Evolutionary conservation across 176 grass and related monocot genomes (phyloP), one percentile per base, ranked within the genome.

Genomic region (Hordeum marinum): DNA sequence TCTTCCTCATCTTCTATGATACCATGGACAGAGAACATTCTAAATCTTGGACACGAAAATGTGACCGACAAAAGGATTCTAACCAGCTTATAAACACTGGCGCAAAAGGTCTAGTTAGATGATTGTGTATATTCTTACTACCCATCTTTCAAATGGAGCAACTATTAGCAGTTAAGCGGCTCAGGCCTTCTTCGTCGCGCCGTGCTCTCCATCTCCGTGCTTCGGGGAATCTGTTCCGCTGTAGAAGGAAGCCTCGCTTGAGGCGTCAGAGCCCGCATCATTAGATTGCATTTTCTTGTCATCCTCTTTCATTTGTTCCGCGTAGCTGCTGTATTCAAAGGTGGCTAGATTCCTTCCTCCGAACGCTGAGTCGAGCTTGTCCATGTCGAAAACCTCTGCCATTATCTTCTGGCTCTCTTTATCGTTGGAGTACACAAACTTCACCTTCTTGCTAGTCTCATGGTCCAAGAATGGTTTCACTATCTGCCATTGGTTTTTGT

Each of bases 401-500:
- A 90, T 95, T 78, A 92, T 92, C 90, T 95, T 95, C 80, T 92
- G 86, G 88, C 93, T 95, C 23, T 92, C 90, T 35, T 85, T 75
- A 11, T 95, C 84, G 11, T 87, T 85, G 6, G 90, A 92, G 80
- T 92, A 95, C 43, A 92, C 93, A 79, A 95, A 95, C 65, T 88
- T 92, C 61, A 92, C 93, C 83, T 95, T 95, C 52, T 95, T 95
- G 65, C 90, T 78, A 64, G 93, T 95, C 41, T 89, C 87, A 75
- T 90, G 80, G 71, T 95, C 90, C 82, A 95, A 74, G 63, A 95
- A 95, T 11, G 90, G 86, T 86, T 90, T 95, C 83, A 95, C 93
- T 60, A 95, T 82, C 93, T 95, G 93, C 24, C 68, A 84, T 37
- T 29, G 40, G 60, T 18, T 52, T 48, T 84, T 76, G 15, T 63